A percentile compares a stretch with the other conserved stretches of the same genome.
Evolutionary conservation across 768 basidiomycete genomes (phyloP).

Genomic region (Auricularia cornea): DNA sequence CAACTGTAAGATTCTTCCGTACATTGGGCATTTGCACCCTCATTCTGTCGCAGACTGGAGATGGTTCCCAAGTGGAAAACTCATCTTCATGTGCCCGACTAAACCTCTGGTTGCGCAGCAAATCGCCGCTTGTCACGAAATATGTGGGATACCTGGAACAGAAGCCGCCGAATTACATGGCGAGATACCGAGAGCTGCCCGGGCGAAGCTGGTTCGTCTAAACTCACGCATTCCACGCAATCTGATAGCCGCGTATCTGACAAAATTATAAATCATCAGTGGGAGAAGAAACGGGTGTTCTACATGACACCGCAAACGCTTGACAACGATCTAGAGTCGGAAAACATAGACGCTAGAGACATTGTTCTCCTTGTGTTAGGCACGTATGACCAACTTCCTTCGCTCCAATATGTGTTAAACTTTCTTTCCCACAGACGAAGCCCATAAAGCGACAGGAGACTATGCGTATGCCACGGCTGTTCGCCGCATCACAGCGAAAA

Average conservation of each 20-base stretch:
- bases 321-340: constrained; percentile 70
- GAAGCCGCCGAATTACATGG: constrained; percentile 88
- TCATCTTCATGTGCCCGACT: constrained; percentile 92
- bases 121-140: constrained; percentile 83
- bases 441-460: constrained; percentile 87
- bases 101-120: constrained; percentile 96
- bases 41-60: constrained; percentile 54
- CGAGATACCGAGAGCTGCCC: constrained; percentile 42
- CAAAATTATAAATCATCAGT: too few species aligned
- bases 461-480: constrained; percentile 89
- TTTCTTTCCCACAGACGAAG: constrained; percentile 62
- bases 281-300: constrained; percentile 77
- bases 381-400: too few species aligned
- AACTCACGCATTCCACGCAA: constrained; percentile 1
- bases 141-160: constrained; percentile 86
- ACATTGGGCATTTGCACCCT: background rate
- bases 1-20: constrained; percentile 66
- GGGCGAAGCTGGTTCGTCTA: constrained; percentile 55
- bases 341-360: constrained; percentile 66
- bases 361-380: constrained; percentile 87
- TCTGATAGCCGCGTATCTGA: too few species aligned
- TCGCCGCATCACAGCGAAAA: constrained; percentile 86
- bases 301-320: constrained; percentile 97
- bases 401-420: too few species aligned
- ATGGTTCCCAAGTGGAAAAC: constrained; percentile 88